Evolutionary conservation across 495 filamentous ascomycete species (phyloP).

Genomic region (Daldinia loculata): DNA sequence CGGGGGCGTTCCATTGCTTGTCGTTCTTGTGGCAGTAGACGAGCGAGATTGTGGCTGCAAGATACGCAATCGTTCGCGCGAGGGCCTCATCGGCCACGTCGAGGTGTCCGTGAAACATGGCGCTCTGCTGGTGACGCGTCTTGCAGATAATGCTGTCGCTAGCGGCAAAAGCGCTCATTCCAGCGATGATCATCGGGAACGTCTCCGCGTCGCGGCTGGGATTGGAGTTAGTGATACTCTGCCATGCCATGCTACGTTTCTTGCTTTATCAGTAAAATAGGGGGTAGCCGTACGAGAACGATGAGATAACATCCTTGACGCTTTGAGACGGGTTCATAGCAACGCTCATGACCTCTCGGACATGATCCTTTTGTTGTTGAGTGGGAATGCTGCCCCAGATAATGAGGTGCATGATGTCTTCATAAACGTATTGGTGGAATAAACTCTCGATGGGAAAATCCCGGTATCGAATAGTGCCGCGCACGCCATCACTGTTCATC

Average conservation of each 20-base stretch:
- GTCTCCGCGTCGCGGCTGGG: conserved; percentile 36
- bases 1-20: conserved; percentile 52
- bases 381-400: conserved; percentile 57
- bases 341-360: conserved; percentile 48
- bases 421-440: conserved; percentile 49
- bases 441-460: conserved; percentile 56
- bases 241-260: neutral
- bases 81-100: conserved; percentile 53
- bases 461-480: conserved; percentile 50
- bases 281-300: conserved; percentile 39
- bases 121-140: conserved; percentile 46
- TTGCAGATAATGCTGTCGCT: conserved; percentile 47
- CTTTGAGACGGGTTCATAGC: conserved; percentile 49
- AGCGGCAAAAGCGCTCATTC: conserved; percentile 50
- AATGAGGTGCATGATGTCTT: conserved; percentile 57
- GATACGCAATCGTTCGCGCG: conserved; percentile 51
- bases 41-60: conserved; percentile 51
- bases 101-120: conserved; percentile 53
- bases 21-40: conserved; percentile 55
- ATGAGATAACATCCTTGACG: conserved; percentile 48
- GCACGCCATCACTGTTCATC: conserved; percentile 40
- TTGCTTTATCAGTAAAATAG: neutral
- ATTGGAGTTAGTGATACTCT: conserved; percentile 9
- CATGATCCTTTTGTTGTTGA: conserved; percentile 47
- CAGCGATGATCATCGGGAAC: conserved; percentile 47